Evolutionary conservation across 495 filamentous ascomycete genomes (phyloP).

Genomic region (Daldinia decipiens): DNA sequence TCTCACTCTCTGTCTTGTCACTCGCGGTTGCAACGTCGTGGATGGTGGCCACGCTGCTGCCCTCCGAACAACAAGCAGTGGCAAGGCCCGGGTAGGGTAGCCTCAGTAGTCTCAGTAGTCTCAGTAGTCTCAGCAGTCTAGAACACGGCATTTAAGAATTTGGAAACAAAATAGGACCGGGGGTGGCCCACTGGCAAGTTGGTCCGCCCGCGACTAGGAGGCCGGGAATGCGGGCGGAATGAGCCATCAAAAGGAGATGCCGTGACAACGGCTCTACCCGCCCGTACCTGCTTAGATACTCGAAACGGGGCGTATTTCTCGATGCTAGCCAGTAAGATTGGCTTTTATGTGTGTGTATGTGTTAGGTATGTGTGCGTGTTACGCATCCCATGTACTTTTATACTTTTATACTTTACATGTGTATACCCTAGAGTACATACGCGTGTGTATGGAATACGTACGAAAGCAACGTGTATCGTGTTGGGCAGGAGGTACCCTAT

Average conservation of each 20-base stretch:
- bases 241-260: constrained; percentile 26
- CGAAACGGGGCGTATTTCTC: constrained; percentile 36
- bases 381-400: constrained; percentile 28
- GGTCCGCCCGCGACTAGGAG: constrained; percentile 40
- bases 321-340: constrained; percentile 33
- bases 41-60: constrained; percentile 10
- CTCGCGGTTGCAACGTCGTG: constrained; percentile 22
- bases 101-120: too few species aligned
- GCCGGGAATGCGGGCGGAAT: constrained; percentile 32
- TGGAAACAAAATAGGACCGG: constrained; percentile 38
- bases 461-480: constrained; percentile 20
- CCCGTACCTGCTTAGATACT: constrained; percentile 28
- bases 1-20: constrained; percentile 6
- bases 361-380: constrained; percentile 13
- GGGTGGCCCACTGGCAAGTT: constrained; percentile 42
- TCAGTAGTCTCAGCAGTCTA: constrained; percentile 27
- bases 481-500: constrained; percentile 39
- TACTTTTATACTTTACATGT: constrained; percentile 7
- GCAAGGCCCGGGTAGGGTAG: constrained; percentile 22
- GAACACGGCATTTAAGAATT: constrained; percentile 39
- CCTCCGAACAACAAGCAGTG: constrained; percentile 19
- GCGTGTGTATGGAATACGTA: constrained; percentile 10
- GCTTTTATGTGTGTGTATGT: constrained; percentile 3
- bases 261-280: constrained; percentile 40
- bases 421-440: constrained; percentile 27